Evolutionary conservation across 495 filamentous ascomycete genomes (phyloP).

Genomic region (Rostrohypoxylon terebratum): DNA sequence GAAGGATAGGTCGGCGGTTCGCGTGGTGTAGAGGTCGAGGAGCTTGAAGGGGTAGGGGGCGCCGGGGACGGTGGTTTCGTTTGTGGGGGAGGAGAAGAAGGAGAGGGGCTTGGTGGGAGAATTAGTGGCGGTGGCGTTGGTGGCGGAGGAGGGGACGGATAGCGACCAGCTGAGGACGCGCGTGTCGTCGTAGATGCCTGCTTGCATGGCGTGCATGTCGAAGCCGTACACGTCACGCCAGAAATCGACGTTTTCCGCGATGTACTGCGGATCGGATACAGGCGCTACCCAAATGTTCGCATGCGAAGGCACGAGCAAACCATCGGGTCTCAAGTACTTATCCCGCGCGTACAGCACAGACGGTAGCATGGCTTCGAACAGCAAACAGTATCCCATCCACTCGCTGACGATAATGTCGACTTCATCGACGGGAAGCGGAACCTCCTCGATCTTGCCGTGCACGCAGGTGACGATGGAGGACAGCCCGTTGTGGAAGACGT

Average conservation of each 20-base stretch:
- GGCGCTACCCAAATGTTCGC: conserved; percentile 90
- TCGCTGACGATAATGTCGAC: conserved; percentile 99
- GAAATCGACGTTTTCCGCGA: conserved; percentile 90
- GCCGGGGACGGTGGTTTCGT: conserved; percentile 76
- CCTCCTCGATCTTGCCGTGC: conserved; percentile 97
- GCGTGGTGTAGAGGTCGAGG: conserved; percentile 85
- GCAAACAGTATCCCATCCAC: conserved; percentile 99
- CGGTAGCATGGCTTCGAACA: conserved; percentile 98
- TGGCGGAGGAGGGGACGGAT: neutral
- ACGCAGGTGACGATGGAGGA: conserved; percentile 86
- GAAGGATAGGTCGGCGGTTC: conserved; percentile 79
- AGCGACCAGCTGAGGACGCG: conserved; percentile 65
- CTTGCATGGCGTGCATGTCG: conserved; percentile 90
- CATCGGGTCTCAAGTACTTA: conserved; percentile 83
- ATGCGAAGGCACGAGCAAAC: conserved; percentile 92
- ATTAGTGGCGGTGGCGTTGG: neutral
- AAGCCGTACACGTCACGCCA: conserved; percentile 99
- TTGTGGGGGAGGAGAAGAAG: conserved; percentile 1
- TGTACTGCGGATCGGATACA: conserved; percentile 87
- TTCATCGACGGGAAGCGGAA: conserved; percentile 83
- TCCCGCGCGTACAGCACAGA: conserved; percentile 95
- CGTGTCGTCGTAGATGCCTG: conserved; percentile 83
- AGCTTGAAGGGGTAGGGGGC: conserved; percentile 75
- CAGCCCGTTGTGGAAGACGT: conserved; percentile 88
- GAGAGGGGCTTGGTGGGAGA: neutral